Evolutionary conservation across 2,329 filamentous ascomycete genomes (phyloP), one percentile per base, ranked within the genome.

Genomic region (Hypomyces perniciosus): DNA sequence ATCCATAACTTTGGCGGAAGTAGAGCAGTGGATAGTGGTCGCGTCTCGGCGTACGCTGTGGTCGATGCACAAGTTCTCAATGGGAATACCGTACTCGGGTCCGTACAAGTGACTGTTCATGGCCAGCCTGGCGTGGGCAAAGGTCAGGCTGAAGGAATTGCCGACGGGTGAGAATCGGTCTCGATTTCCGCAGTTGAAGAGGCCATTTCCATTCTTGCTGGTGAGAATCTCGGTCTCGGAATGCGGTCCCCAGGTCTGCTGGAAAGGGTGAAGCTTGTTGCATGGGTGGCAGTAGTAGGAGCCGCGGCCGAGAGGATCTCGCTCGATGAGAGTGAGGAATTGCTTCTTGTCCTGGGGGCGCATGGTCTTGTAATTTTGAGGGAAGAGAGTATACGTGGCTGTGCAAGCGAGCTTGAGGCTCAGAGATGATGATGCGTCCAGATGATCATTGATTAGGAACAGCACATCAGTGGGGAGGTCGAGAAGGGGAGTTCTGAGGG

Each of bases 41-140:
- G 27, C 9, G 13, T 52, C 51, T 37, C 57, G 52, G 3, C 8
- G 40, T 27, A 49, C 48, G n/a, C 37, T 48, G 34, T 61, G 57
- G 26, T 49, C 45, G 39, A 52, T 7, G 44, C 55, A 57, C 27
- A 61, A 40, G 38, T 51, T 56, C 12, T 30, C 6, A 9, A 60
- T 41, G 10, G 57, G 52, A 20, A 61, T 51, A 37, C 59, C 59
- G 46, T 53, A 48, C 5, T 50, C 50, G 1, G 57, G 37, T 1
- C 59, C 59, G 56, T 59, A 59, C 1, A 59, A 43, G 50, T 61
- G 53, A 10, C 42, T 10, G 50, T 61, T 61, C 51, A 61, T 54
- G 46, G 48, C 59, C 31, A 61, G 57, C 10, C 56, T 51, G 9
- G 54, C 56, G 44, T 57, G 59, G 29, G 53, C 43, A 37, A 55